These are phyloP conservation scores for Gossypioides kirkii DNA, from an alignment of 345 rosid genomes.

Conservation along the genomic window DNA sequence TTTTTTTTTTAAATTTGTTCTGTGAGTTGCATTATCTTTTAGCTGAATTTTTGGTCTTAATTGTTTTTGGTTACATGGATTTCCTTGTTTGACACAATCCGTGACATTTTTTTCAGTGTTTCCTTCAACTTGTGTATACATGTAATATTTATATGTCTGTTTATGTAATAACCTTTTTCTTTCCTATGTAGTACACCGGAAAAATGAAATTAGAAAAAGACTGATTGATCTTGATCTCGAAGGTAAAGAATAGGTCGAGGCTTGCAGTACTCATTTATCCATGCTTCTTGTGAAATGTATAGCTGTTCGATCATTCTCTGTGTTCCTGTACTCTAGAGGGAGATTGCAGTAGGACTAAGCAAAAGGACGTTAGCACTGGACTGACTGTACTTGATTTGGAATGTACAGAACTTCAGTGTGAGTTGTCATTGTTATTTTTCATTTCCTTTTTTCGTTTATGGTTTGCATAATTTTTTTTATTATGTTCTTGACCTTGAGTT, in stretches of 20 bases:
- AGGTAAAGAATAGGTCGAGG: neutral
- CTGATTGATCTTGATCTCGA: constrained; percentile 17
- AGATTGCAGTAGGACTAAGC: constrained; percentile 1
- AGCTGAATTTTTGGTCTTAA: no score
- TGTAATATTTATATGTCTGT: no score
- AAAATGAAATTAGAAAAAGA: constrained; percentile 7
- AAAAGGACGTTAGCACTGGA: constrained; percentile 7
- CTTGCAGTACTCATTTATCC: neutral
- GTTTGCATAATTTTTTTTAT: neutral
- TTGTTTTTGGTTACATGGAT: no score
- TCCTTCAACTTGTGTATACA: no score
- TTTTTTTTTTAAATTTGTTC: neutral
- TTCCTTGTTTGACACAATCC: no score
- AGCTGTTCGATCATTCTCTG: neutral
- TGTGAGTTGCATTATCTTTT: no score
- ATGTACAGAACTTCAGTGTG: constrained; percentile 9
- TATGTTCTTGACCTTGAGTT: neutral
- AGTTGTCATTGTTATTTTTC: neutral
- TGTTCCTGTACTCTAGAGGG: constrained; percentile 8
- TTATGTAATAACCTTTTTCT: neutral
- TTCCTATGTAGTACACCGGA: constrained; percentile 15
- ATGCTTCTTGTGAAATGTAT: constrained; percentile 3
- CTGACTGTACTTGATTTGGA: constrained; percentile 17
- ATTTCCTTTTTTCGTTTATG: neutral
- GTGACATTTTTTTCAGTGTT: no score